phyloP scores from a whole-genome alignment of 805 yeast species.

The Wickerhamomyces mucosus region DNA sequence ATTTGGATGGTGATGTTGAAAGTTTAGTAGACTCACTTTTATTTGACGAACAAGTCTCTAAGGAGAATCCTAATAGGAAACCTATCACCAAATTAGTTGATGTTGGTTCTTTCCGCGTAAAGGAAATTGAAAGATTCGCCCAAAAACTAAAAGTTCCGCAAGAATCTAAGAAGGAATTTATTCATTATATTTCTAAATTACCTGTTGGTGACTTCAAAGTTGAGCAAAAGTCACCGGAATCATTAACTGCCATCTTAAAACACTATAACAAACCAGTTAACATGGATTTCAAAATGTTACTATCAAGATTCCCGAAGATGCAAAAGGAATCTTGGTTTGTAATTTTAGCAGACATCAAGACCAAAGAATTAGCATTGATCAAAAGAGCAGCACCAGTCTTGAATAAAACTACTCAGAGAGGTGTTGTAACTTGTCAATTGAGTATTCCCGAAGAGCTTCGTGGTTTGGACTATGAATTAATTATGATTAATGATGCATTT shows the following conservation, averaged over 20 bases:
- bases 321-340: conserved; percentile 94
- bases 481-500: conserved; percentile 58
- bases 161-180: conserved; percentile 38
- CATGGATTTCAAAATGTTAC: conserved; percentile 55
- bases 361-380: conserved; percentile 48
- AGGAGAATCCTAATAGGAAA: background rate
- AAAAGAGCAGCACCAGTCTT: conserved; percentile 66
- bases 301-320: conserved; percentile 79
- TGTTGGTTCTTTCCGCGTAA: conserved; percentile 25
- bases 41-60: background rate
- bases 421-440: conserved; percentile 30
- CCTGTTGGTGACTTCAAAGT: conserved; percentile 48
- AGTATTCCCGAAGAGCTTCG: conserved; percentile 38
- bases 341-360: conserved; percentile 41
- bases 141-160: conserved; percentile 30
- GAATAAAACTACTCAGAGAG: conserved; percentile 17
- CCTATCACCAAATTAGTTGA: conserved; percentile 6
- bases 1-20: conserved; percentile 11
- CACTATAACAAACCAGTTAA: conserved; percentile 42
- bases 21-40: conserved; percentile 5
- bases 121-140: conserved; percentile 23
- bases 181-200: conserved; percentile 40
- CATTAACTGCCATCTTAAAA: conserved; percentile 34
- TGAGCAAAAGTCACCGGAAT: conserved; percentile 26
- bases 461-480: conserved; percentile 36